These are phyloP conservation scores for Cadophora gregata DNA, from an alignment of 2,329 filamentous ascomycete species.

Conservation along the genomic window DNA sequence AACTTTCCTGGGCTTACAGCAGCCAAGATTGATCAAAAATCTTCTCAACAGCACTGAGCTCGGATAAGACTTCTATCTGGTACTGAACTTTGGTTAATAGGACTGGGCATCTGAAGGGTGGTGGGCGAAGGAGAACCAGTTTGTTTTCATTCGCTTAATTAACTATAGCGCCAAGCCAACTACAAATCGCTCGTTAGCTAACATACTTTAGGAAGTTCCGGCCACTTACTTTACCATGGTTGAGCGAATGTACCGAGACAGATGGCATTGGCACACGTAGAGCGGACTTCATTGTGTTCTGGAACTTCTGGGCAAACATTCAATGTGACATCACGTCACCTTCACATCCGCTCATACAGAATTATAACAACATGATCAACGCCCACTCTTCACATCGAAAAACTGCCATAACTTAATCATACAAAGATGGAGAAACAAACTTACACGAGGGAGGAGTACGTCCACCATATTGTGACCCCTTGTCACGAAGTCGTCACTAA, in stretches of 20 bases:
- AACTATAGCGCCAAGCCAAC: neutral
- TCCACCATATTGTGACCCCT: neutral
- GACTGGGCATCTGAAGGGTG: neutral
- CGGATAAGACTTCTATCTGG: too few relatives aligned
- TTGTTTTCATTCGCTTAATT: neutral
- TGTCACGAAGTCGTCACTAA: neutral
- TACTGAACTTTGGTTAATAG: too few relatives aligned
- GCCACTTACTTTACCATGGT: neutral
- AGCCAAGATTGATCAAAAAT: neutral
- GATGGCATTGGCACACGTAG: neutral
- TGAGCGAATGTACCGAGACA: neutral
- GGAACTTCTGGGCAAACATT: neutral
- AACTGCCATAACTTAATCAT: neutral
- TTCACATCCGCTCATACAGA: neutral
- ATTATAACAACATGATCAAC: neutral
- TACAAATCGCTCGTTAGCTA: neutral
- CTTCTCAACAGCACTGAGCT: too few relatives aligned
- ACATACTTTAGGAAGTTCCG: neutral
- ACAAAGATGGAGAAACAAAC: neutral
- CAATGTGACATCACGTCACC: neutral
- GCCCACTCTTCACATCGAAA: neutral
- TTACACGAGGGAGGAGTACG: slow-evolving; percentile 2
- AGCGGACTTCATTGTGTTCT: neutral
- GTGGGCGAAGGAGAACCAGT: neutral
- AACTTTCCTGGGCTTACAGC: neutral